Evolutionary conservation across 1,284 basidiomycete genomes (phyloP), one percentile per base, ranked within the genome.

Genomic region (Pseudozyma sp.): DNA sequence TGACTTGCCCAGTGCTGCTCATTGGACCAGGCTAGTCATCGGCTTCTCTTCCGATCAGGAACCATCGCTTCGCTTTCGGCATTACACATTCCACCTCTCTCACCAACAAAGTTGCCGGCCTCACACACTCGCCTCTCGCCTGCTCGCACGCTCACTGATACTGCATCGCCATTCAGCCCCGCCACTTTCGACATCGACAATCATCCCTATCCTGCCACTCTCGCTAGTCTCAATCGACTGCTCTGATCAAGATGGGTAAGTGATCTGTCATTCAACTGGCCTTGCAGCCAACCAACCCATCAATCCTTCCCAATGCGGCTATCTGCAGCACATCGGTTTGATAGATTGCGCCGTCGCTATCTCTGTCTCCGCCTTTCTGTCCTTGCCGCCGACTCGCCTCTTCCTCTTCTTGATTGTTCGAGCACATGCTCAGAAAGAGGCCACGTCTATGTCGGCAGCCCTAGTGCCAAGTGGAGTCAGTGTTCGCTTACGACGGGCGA

Each of bases 191-290:
- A 25, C 36, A 36, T 31, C 56, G 31, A 25, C 47, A 10, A 16
- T 38, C 19, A 34, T 47, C 12, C 19, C 18, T 12, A 10, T 12
- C 18, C 25, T 21, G 45, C 21, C 45, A 13, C 45, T 12, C 18
- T 14, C 19, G 3, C 25, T 52, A 38, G 51, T 40, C 51, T 18
- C 34, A 54, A 16, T 48, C n/a, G 43, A 59, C 52, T 31, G 35
- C 36, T 5, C 45, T 47, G 16, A 55, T 62, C 59, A 68, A 58
- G n/a, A 68, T 68, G 66, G 66, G 66, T 68, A 62, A 68, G 66
- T 68, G 42, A 45, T n/a, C 6, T 34, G 3, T 10, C 43, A 16
- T 9, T 44, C 25, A 31, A 31, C n/a, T 14, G 16, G 43, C 9
- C 14, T 11, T 48, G 19, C 47, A 31, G 47, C 21, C n/a, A 8